phyloP scores from a whole-genome alignment of 2,329 filamentous ascomycete genomes.

The Aurifilum marmelostoma region DNA sequence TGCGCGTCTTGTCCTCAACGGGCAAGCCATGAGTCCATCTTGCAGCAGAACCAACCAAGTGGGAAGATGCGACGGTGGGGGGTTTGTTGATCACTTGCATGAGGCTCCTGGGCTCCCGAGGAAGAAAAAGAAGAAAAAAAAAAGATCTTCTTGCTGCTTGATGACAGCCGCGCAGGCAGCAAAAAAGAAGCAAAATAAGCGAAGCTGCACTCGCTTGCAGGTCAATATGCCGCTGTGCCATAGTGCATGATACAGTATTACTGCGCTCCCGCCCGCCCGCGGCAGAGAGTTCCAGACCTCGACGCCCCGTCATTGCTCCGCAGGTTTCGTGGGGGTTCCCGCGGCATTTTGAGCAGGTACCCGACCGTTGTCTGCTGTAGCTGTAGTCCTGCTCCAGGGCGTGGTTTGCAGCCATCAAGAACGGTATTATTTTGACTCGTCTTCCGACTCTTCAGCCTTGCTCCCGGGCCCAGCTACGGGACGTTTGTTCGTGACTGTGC shows the following conservation, averaged over 20 bases:
- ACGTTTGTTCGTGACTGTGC: not conserved
- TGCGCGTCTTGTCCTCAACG: constrained; percentile 5
- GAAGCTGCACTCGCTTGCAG: not conserved
- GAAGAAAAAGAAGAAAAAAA: not conserved
- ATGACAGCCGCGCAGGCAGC: not conserved
- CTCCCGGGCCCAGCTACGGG: not conserved
- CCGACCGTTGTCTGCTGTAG: not conserved
- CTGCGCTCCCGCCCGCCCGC: not conserved
- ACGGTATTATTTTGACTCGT: not conserved
- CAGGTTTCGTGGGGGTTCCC: constrained; percentile 23
- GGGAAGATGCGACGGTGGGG: constrained; percentile 16
- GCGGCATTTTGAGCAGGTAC: constrained; percentile 16
- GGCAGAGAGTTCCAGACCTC: constrained; percentile 6
- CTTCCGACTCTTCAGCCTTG: not conserved
- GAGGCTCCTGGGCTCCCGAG: not conserved
- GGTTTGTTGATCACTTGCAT: constrained; percentile 14
- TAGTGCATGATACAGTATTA: not conserved
- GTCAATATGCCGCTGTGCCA: not conserved
- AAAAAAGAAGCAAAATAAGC: not conserved
- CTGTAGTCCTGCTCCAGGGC: not conserved
- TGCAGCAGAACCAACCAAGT: constrained; percentile 14
- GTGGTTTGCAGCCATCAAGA: not conserved
- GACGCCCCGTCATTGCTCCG: constrained; percentile 1
- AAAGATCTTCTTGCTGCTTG: not conserved
- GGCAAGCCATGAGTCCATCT: constrained; percentile 22